Conservation (phyloP, 2,329 filamentous ascomycete species). For the Colletotrichum chlorophyti region DNA sequence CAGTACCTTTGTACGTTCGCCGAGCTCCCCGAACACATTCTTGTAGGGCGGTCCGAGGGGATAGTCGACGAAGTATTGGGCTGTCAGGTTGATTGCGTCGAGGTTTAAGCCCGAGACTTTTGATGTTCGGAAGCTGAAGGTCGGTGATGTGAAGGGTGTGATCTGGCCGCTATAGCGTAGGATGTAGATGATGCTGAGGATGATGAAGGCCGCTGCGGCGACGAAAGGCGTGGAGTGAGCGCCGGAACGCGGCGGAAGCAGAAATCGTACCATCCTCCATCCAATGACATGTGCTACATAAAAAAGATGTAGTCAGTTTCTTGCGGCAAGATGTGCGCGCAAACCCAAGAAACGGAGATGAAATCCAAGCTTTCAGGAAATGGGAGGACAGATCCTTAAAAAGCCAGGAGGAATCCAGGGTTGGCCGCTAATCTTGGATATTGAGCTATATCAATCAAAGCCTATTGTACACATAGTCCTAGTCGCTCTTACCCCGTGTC, state of each 20-base stretch:
- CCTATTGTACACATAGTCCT: neutral
- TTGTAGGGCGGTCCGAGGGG: constrained; percentile 39
- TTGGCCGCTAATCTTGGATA: neutral
- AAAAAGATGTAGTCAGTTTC: neutral
- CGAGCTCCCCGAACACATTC: constrained; percentile 40
- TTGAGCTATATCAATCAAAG: constrained; percentile 1
- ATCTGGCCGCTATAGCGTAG: constrained; percentile 15
- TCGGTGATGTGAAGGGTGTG: constrained; percentile 1
- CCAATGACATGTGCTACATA: neutral
- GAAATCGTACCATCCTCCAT: constrained; percentile 16
- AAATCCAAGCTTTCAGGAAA: neutral
- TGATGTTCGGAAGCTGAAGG: constrained; percentile 13
- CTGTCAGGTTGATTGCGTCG: constrained; percentile 23
- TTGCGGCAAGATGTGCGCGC: neutral
- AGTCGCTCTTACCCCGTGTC: neutral
- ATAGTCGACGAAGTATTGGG: constrained; percentile 34
- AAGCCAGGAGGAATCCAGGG: neutral
- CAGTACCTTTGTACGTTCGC: constrained; percentile 35
- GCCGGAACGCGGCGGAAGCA: constrained; percentile 10
- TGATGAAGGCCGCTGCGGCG: constrained; percentile 10
- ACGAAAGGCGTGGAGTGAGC: constrained; percentile 6
- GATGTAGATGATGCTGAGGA: constrained; percentile 3
- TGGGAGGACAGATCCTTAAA: neutral
- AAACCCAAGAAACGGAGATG: neutral
- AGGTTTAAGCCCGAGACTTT: constrained; percentile 7